Base-by-base conservation (phyloP, 1,284 basidiomycete genomes). In the Leccinum angustisporum region DNA sequence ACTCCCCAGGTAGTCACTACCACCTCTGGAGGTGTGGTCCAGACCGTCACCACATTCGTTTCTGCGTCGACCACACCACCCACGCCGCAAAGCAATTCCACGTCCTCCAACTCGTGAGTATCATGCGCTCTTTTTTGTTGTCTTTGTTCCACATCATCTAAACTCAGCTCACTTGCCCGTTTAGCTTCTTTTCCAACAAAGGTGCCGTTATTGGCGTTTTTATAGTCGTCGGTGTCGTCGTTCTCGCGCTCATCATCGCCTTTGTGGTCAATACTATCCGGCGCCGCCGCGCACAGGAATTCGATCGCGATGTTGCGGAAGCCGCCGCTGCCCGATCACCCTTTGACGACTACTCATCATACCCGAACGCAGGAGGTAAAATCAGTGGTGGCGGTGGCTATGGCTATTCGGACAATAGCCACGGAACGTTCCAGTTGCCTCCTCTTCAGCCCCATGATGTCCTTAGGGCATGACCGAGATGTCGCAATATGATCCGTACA, bases 161-260 rank as follows among this genome's bases (percentile, higher is more conserved):
- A 54, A 16, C 71, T 64, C 61, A 66, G 48, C n/a, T 56, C 52
- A 1, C 54, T 38, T 61, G 8, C 50, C n/a, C 1, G 18, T n/a
- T 6, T 63, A 90, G 88, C 53, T 91, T 91, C 77, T 87, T 90
- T 71, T 64, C 80, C 57, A 91, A 91, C 76, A 90, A 76, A 54
- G 86, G 83, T 31, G 88, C 87, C 0, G 86, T 91, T 8, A 87
- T 85, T 1, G 89, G 85, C 36, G 83, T 85, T 0, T 91, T 91
- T 75, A 77, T 83, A 36, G 87, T 85, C 57, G 88, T 87, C 43
- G 87, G 88, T 18, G 68, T 91, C 52, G 73, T 88, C 56, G 85
- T 67, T 16, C 66, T 85, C 36, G 83, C 76, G 5, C 61, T 89
- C 66, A 4, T 83, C 65, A 73, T 90, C 61, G 77, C 79, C n/a